Percentiles rank a stretch among this genome's conserved stretches.
Conservation (phyloP, 257 asterid genomes). For the Mitragyna speciosa region DNA sequence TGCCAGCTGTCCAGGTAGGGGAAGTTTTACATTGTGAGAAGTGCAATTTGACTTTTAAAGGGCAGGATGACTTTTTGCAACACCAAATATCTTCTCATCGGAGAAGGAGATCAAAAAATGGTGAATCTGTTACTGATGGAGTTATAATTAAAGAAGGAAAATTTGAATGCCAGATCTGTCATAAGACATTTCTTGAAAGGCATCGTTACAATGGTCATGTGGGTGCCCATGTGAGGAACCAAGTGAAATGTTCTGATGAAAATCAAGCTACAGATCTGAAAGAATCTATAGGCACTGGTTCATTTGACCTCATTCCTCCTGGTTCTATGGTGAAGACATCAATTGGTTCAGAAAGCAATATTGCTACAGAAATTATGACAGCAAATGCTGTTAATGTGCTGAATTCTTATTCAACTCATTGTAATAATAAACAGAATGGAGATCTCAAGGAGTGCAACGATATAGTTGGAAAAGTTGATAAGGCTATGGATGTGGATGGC, state of each 20-base stretch:
- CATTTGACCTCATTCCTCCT: conserved; percentile 24
- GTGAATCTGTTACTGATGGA: conserved; percentile 55
- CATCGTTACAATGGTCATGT: conserved; percentile 71
- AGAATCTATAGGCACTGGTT: conserved; percentile 27
- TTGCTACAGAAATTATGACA: conserved; percentile 5
- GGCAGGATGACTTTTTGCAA: conserved; percentile 47
- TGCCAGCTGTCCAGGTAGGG: conserved; percentile 36
- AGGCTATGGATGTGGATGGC: conserved; percentile 25
- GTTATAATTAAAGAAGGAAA: conserved; percentile 66
- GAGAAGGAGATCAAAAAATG: conserved; percentile 45
- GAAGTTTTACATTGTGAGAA: conserved; percentile 42
- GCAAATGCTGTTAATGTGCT: conserved; percentile 25
- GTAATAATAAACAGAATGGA: conserved; percentile 32
- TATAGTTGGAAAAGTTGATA: conserved; percentile 25
- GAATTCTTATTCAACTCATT: conserved; percentile 16
- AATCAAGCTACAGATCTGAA: conserved; percentile 20
- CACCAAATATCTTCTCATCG: conserved; percentile 52
- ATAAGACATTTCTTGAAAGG: conserved; percentile 56
- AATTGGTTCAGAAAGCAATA: conserved; percentile 16
- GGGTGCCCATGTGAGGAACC: conserved; percentile 64
- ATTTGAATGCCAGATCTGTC: conserved; percentile 71
- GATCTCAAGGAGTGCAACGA: conserved; percentile 22
- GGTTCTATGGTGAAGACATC: conserved; percentile 31
- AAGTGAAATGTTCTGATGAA: conserved; percentile 44
- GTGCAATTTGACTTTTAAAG: conserved; percentile 42